These are phyloP conservation scores for Trichoderma aggressivum DNA, from an alignment of 2,329 filamentous ascomycete genomes.

Conservation along the genomic window DNA sequence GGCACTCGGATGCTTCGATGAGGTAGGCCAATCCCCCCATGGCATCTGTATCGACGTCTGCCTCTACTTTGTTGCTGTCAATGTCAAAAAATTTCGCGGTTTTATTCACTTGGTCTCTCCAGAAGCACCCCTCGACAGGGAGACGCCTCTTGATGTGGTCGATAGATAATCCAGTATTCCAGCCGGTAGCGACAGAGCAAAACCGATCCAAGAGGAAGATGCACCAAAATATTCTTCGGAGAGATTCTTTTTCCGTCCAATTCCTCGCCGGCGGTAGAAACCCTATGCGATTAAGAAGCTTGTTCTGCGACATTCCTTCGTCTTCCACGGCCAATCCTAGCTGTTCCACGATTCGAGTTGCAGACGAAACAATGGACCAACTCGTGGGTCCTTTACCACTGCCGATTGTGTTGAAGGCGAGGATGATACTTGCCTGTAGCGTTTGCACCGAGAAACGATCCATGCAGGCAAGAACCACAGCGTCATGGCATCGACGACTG, in stretches of 20 bases:
- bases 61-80: conserved; percentile 11
- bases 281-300: conserved; percentile 19
- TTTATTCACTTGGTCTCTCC: conserved; percentile 32
- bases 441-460: conserved; percentile 31
- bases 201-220: conserved; percentile 38
- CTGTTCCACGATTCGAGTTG: conserved; percentile 21
- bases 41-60: conserved; percentile 5
- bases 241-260: conserved; percentile 31
- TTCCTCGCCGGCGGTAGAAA: conserved; percentile 29
- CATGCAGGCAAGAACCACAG: conserved; percentile 18
- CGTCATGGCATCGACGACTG: conserved; percentile 17
- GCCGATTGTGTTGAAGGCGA: conserved; percentile 30
- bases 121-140: conserved; percentile 34
- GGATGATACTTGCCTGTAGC: conserved; percentile 33
- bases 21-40: conserved; percentile 42
- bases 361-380: conserved; percentile 20
- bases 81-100: conserved; percentile 26
- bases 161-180: conserved; percentile 37
- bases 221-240: conserved; percentile 37
- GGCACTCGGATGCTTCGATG: conserved; percentile 44
- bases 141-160: conserved; percentile 36
- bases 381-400: conserved; percentile 17
- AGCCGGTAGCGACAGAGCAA: conserved; percentile 32
- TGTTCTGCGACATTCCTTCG: conserved; percentile 22
- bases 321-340: conserved; percentile 27